Evolutionary conservation across 805 yeast genomes (phyloP).

Genomic region (Metschnikowia aberdeeniae): DNA sequence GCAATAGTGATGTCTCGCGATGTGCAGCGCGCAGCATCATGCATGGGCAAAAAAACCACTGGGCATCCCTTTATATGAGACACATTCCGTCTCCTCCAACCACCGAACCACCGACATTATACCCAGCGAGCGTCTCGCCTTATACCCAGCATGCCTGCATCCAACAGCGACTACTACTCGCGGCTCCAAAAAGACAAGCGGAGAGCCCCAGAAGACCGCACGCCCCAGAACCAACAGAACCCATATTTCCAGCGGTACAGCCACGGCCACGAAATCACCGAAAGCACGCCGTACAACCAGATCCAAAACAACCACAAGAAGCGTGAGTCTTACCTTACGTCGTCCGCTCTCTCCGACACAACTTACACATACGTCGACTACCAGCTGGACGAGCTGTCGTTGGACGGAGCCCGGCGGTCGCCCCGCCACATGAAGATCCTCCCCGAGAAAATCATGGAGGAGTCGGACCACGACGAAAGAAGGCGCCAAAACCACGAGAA

Average conservation of each 20-base stretch:
- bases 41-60: slow-evolving; percentile 1
- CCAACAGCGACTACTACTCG: slow-evolving; percentile 12
- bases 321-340: slow-evolving; percentile 8
- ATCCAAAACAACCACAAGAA: slow-evolving; percentile 3
- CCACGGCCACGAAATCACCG: slow-evolving; percentile 2
- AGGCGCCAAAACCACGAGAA: not conserved
- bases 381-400: slow-evolving; percentile 10
- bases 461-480: slow-evolving; percentile 1
- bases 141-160: slow-evolving; percentile 4
- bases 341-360: slow-evolving; percentile 12
- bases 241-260: slow-evolving; percentile 5
- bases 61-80: not conserved
- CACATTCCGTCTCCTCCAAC: not conserved
- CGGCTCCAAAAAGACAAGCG: slow-evolving; percentile 3
- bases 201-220: not conserved
- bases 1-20: not conserved
- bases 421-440: slow-evolving; percentile 2
- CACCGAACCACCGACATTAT: not conserved
- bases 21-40: not conserved
- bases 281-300: slow-evolving; percentile 5
- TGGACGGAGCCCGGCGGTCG: slow-evolving; percentile 2
- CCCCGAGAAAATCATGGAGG: not conserved
- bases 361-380: slow-evolving; percentile 15
- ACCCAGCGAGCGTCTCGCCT: not conserved
- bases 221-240: slow-evolving; percentile 3